Percentiles rank a stretch among this genome's conserved stretches.
Conservation (phyloP, 805 yeast genomes). For the Suhomyces canberraensis region DNA sequence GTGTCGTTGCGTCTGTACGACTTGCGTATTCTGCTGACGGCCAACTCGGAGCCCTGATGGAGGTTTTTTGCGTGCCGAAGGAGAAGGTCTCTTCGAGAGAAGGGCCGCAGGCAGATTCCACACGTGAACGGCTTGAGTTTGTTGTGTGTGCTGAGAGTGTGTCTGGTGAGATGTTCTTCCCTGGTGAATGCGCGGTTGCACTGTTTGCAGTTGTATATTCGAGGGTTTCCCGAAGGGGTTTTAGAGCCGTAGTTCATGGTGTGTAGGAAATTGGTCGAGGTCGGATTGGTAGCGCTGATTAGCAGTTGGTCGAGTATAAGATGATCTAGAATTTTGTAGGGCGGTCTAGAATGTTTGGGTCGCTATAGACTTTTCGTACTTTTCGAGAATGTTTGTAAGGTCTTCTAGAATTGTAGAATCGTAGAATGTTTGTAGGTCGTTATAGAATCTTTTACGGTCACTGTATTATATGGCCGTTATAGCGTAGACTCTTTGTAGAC, state of each 20-base stretch:
- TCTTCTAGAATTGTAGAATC: too few relatives aligned
- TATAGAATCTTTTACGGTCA: too few relatives aligned
- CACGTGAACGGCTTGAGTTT: slow-evolving; percentile 43
- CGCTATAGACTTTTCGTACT: too few relatives aligned
- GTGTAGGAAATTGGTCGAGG: slow-evolving; percentile 1
- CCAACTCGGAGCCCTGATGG: slow-evolving; percentile 42
- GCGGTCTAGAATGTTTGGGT: too few relatives aligned
- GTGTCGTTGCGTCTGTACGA: slow-evolving; percentile 27
- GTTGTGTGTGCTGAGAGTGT: slow-evolving; percentile 41
- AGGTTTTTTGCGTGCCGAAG: slow-evolving; percentile 44
- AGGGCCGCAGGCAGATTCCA: slow-evolving; percentile 43
- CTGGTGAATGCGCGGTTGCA: slow-evolving; percentile 46
- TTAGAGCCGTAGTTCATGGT: slow-evolving; percentile 34
- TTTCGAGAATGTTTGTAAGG: too few relatives aligned
- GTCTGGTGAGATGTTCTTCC: slow-evolving; percentile 44
- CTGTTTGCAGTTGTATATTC: slow-evolving; percentile 38
- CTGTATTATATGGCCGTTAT: too few relatives aligned
- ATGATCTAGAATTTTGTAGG: too few relatives aligned
- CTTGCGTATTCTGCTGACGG: slow-evolving; percentile 42
- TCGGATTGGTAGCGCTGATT: too few relatives aligned
- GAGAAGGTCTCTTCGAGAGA: slow-evolving; percentile 41
- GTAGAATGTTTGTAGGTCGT: too few relatives aligned
- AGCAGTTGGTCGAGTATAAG: too few relatives aligned
- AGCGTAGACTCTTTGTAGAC: too few relatives aligned
- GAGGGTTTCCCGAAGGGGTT: slow-evolving; percentile 43